A percentile compares a stretch with the other conserved stretches of the same genome.
These are phyloP conservation scores for Penicillium sp. DNA, from an alignment of 2,329 filamentous ascomycete genomes.

Conservation along the genomic window DNA sequence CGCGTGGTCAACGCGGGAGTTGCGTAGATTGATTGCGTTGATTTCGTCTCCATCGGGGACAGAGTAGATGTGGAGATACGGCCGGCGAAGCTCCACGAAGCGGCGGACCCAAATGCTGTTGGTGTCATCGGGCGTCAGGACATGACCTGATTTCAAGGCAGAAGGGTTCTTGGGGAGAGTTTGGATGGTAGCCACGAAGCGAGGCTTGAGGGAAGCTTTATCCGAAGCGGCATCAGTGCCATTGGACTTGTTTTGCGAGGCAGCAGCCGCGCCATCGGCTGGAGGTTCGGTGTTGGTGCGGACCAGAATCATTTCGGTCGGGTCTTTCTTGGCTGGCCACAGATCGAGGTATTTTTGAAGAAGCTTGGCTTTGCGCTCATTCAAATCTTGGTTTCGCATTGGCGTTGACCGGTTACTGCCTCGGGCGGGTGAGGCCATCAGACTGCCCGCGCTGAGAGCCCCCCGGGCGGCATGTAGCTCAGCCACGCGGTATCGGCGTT, in stretches of 20 bases:
- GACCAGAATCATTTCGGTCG: slow-evolving; percentile 44
- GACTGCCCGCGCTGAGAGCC: slow-evolving; percentile 41
- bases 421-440: slow-evolving; percentile 35
- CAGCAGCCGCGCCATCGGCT: slow-evolving; percentile 35
- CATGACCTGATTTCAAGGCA: slow-evolving; percentile 80
- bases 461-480: slow-evolving; percentile 69
- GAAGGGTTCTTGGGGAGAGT: slow-evolving; percentile 75
- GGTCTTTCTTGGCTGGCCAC: slow-evolving; percentile 43
- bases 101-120: slow-evolving; percentile 80
- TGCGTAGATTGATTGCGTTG: slow-evolving; percentile 80
- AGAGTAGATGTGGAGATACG: slow-evolving; percentile 87
- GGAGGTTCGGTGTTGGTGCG: slow-evolving; percentile 47
- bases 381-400: slow-evolving; percentile 34
- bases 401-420: slow-evolving; percentile 38
- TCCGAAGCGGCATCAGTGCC: slow-evolving; percentile 28
- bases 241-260: slow-evolving; percentile 25
- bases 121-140: slow-evolving; percentile 78
- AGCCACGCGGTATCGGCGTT: slow-evolving; percentile 68
- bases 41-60: slow-evolving; percentile 85
- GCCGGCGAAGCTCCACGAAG: slow-evolving; percentile 86
- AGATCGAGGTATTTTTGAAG: slow-evolving; percentile 44
- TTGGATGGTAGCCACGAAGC: slow-evolving; percentile 72
- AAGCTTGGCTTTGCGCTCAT: slow-evolving; percentile 39
- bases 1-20: slow-evolving; percentile 86
- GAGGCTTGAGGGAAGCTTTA: slow-evolving; percentile 52